A percentile compares a stretch with the other conserved stretches of the same genome.
Evolutionary conservation across 179 eudicot genomes (phyloP).

Genomic region (Corrigiola litoralis): DNA sequence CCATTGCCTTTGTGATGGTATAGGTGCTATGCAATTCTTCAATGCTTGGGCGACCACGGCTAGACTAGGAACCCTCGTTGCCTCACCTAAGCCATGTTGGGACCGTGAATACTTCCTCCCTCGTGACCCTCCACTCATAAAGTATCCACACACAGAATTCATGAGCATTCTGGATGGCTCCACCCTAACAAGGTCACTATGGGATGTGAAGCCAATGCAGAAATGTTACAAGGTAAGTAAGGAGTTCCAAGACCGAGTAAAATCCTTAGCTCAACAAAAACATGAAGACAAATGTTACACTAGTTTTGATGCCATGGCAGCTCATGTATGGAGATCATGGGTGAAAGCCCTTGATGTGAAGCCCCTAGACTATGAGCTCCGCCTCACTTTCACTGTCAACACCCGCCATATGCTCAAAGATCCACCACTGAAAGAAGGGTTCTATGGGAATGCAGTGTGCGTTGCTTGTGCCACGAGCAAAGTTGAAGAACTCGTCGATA

Average conservation of each 20-base stretch:
- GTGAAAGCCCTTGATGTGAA: slow-evolving; percentile 72
- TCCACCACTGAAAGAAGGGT: slow-evolving; percentile 58
- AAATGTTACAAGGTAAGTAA: slow-evolving; percentile 60
- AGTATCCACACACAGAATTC: slow-evolving; percentile 67
- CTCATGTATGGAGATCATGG: slow-evolving; percentile 96
- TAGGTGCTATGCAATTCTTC: slow-evolving; percentile 95
- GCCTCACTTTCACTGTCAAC: slow-evolving; percentile 84
- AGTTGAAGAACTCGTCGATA: slow-evolving; percentile 39
- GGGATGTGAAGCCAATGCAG: slow-evolving; percentile 72
- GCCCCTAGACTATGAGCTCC: slow-evolving; percentile 58
- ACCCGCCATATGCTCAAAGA: slow-evolving; percentile 56
- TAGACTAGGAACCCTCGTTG: slow-evolving; percentile 43
- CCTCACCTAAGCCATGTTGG: slow-evolving; percentile 73
- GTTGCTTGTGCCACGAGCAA: slow-evolving; percentile 70
- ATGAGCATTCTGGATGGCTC: slow-evolving; percentile 62
- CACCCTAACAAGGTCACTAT: slow-evolving; percentile 45
- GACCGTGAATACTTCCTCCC: slow-evolving; percentile 67
- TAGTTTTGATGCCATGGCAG: slow-evolving; percentile 86
- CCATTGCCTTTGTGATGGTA: slow-evolving; percentile 90
- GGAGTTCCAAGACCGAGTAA: slow-evolving; percentile 54
- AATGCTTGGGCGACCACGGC: slow-evolving; percentile 89
- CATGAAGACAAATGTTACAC: slow-evolving; percentile 28
- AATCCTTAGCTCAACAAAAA: slow-evolving; percentile 35
- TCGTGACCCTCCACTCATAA: slow-evolving; percentile 56
- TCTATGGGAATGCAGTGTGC: slow-evolving; percentile 84